phyloP scores from a whole-genome alignment of 108 stramenopile species.

The Nannochloropsis gaditana region DNA sequence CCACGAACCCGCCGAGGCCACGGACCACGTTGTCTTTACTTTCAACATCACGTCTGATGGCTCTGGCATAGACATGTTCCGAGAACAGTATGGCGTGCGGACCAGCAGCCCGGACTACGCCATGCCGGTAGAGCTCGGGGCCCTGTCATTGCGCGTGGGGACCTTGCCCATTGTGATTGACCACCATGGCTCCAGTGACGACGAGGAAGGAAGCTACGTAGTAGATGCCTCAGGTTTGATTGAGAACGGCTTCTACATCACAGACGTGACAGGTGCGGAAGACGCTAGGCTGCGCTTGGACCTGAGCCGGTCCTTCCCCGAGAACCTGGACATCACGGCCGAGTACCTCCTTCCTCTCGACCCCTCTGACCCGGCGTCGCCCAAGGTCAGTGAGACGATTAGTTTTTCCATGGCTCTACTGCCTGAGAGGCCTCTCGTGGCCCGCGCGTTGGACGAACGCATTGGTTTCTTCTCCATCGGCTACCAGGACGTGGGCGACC shows the following conservation, averaged over 20 bases:
- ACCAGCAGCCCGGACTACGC: background rate
- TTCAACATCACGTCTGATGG: slow-evolving; percentile 29
- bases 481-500: slow-evolving; percentile 33
- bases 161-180: slow-evolving; percentile 28
- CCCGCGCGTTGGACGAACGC: slow-evolving; percentile 31
- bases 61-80: slow-evolving; percentile 27
- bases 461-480: slow-evolving; percentile 34
- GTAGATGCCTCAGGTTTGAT: slow-evolving; percentile 20
- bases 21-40: slow-evolving; percentile 39
- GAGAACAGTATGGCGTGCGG: slow-evolving; percentile 34
- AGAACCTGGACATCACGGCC: slow-evolving; percentile 34
- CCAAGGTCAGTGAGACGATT: slow-evolving; percentile 17
- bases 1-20: slow-evolving; percentile 44
- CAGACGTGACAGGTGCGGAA: slow-evolving; percentile 26
- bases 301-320: slow-evolving; percentile 29
- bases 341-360: slow-evolving; percentile 36
- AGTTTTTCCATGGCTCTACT: slow-evolving; percentile 32
- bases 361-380: background rate
- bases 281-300: slow-evolving; percentile 23
- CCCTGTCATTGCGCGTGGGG: slow-evolving; percentile 25
- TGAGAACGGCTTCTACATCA: slow-evolving; percentile 40
- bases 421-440: slow-evolving; percentile 21
- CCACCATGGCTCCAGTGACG: slow-evolving; percentile 30
- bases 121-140: slow-evolving; percentile 21
- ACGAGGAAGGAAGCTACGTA: slow-evolving; percentile 22